A percentile compares a stretch with the other conserved stretches of the same genome.
Conservation (phyloP, 345 rosid genomes). For the Linum trigynum region DNA sequence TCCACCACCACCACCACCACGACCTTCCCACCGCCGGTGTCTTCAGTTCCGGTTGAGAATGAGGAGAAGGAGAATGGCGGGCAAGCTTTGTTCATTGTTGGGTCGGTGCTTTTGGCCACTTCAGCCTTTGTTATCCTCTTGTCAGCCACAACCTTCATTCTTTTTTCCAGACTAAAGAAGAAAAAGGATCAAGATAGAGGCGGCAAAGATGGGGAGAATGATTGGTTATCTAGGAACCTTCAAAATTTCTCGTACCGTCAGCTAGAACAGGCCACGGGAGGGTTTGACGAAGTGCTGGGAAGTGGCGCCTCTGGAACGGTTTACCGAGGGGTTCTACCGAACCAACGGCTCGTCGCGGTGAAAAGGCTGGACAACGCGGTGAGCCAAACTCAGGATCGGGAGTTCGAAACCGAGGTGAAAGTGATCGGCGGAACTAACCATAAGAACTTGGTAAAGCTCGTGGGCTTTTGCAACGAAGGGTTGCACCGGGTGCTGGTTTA, state of each 20-base stretch:
- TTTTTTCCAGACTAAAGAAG: not conserved
- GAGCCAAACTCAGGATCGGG: slow-evolving; percentile 12
- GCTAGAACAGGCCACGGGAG: slow-evolving; percentile 24
- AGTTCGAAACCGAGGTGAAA: slow-evolving; percentile 27
- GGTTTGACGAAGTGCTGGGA: slow-evolving; percentile 34
- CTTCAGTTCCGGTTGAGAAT: slow-evolving; percentile 1
- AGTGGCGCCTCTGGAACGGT: slow-evolving; percentile 35
- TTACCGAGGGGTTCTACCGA: slow-evolving; percentile 24
- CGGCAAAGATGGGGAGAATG: not conserved
- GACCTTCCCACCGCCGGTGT: not conserved
- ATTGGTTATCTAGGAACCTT: not conserved
- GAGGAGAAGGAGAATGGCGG: slow-evolving; percentile 1
- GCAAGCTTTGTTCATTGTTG: slow-evolving; percentile 12
- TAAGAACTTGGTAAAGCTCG: slow-evolving; percentile 31
- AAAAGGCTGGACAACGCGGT: slow-evolving; percentile 20
- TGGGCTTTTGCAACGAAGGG: slow-evolving; percentile 31
- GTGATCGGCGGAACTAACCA: slow-evolving; percentile 33
- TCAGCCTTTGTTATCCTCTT: slow-evolving; percentile 23
- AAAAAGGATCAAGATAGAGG: not conserved
- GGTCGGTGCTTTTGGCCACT: slow-evolving; percentile 23
- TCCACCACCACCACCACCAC: too few species aligned
- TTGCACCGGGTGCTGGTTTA: slow-evolving; percentile 28
- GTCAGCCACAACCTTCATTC: not conserved
- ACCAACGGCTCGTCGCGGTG: slow-evolving; percentile 16
- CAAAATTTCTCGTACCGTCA: slow-evolving; percentile 23